Evolutionary conservation across 805 yeast genomes (phyloP).

Genomic region (Cyberlindnera americana): DNA sequence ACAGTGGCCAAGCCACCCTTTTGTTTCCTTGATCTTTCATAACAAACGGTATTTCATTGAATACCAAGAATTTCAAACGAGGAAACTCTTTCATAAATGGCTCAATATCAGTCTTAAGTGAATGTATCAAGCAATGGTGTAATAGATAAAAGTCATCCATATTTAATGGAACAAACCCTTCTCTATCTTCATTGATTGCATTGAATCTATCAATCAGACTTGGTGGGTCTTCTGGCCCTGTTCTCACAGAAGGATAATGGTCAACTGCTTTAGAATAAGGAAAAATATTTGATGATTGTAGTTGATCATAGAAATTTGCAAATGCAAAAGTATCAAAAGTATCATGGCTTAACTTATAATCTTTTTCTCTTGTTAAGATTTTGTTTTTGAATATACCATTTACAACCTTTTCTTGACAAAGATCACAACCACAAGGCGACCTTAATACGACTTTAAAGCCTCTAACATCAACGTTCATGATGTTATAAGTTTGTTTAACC

Average conservation of each 20-base stretch:
- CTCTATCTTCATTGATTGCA: conserved; percentile 16
- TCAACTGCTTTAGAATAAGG: conserved; percentile 44
- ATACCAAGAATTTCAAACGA: conserved; percentile 33
- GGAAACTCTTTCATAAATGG: conserved; percentile 34
- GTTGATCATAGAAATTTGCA: conserved; percentile 35
- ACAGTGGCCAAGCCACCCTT: conserved; percentile 11
- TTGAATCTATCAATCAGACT: conserved; percentile 29
- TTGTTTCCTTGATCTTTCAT: conserved; percentile 1
- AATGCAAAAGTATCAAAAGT: conserved; percentile 29
- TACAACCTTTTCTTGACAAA: conserved; percentile 24
- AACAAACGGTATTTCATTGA: conserved; percentile 25
- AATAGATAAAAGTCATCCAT: conserved; percentile 32
- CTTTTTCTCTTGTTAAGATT: conserved; percentile 31
- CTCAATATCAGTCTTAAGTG: conserved; percentile 32
- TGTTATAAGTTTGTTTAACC: conserved; percentile 19
- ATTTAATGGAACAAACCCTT: conserved; percentile 28
- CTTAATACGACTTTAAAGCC: conserved; percentile 12
- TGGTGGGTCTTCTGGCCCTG: conserved; percentile 37
- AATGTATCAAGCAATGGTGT: conserved; percentile 37
- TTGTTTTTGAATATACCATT: conserved; percentile 33
- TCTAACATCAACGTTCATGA: conserved; percentile 22
- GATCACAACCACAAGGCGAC: conserved; percentile 20
- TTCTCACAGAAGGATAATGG: conserved; percentile 39
- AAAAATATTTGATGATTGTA: conserved; percentile 32
- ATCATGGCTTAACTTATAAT: conserved; percentile 23